Base-by-base conservation (phyloP, 768 basidiomycete species). In the Auriculariales sp. region DNA sequence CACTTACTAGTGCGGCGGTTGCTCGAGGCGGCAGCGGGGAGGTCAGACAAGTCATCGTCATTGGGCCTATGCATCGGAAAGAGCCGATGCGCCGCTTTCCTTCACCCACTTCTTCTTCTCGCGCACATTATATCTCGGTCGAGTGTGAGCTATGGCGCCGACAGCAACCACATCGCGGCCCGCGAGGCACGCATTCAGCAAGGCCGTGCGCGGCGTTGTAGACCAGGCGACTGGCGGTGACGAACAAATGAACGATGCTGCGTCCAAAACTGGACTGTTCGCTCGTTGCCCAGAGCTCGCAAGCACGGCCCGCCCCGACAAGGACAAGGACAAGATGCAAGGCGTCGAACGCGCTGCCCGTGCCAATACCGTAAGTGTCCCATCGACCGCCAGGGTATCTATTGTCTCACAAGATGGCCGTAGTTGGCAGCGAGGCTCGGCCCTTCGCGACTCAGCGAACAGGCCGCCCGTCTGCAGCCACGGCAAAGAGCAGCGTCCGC, bases 401-500 rank as follows among this genome's bases (percentile, higher is more conserved):
- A 9, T 39, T 11, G 17, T 11, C 7, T 39, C 17, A 9, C 22
- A 22, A 14, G 36, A 12, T 5, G 9, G 6, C 27, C 22, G 19
- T 9, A 12, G 2, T 25, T 7, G 17, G 9, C 39, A 25, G 3
- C 39, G 39, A 19, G 14, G 22, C 22, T n/a, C 12, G 14, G 12
- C 10, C 27, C 39, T 4, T 44, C 39, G 22, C 39, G 39, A 19
- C 39, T 44, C 19, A 44, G 39, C 39, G 19, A 12, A 44, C 39
- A 24, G 14, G 15, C 19, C 39, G 19, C 39, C 22, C 14, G 39
- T 25, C 27, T 25, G 39, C 22, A 44, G 22, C 39, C 39, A 19
- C 39, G 39, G 7, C 22, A 11, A 3, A 24, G 22, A 19, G 39
- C 19, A 12, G 39, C 39, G 7, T 7, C 22, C 50, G 55, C 58